These are phyloP conservation scores for Talaromyces sp. DNA, from an alignment of 2,329 filamentous ascomycete species.

Conservation along the genomic window DNA sequence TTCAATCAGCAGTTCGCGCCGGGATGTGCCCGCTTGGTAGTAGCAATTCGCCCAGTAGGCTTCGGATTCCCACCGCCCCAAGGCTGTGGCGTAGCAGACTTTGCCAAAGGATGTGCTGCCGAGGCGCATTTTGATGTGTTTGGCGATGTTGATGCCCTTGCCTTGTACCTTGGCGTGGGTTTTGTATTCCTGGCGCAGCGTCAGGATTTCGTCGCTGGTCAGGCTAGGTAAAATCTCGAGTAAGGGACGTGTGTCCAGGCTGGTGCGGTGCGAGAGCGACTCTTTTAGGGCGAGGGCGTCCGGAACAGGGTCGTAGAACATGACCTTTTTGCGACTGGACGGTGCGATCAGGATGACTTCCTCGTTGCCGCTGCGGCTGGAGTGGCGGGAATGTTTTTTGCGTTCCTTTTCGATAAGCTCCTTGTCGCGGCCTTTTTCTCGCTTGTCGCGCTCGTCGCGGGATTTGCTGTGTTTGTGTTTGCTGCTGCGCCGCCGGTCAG, in stretches of 20 bases:
- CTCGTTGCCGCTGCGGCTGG: conserved; percentile 20
- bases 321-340: conserved; percentile 55
- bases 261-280: conserved; percentile 63
- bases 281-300: conserved; percentile 72
- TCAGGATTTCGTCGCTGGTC: conserved; percentile 80
- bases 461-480: conserved; percentile 4
- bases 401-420: conserved; percentile 8
- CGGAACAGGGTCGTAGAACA: conserved; percentile 77
- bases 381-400: conserved; percentile 22
- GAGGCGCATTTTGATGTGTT: conserved; percentile 44
- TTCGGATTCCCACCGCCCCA: conserved; percentile 88
- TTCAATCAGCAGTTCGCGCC: conserved; percentile 88
- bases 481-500: conserved; percentile 3
- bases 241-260: conserved; percentile 64
- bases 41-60: conserved; percentile 98
- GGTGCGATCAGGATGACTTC: conserved; percentile 37
- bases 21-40: conserved; percentile 82
- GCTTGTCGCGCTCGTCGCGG: conserved; percentile 13
- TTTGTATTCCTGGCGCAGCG: conserved; percentile 86
- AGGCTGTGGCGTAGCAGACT: conserved; percentile 80
- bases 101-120: conserved; percentile 66
- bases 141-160: conserved; percentile 47
- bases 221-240: conserved; percentile 80
- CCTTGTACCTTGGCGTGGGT: conserved; percentile 65
- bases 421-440: conserved; percentile 3